A percentile compares a stretch with the other conserved stretches of the same genome.
Evolutionary conservation across 257 asterid genomes (phyloP).

Genomic region (Solanum phureja): DNA sequence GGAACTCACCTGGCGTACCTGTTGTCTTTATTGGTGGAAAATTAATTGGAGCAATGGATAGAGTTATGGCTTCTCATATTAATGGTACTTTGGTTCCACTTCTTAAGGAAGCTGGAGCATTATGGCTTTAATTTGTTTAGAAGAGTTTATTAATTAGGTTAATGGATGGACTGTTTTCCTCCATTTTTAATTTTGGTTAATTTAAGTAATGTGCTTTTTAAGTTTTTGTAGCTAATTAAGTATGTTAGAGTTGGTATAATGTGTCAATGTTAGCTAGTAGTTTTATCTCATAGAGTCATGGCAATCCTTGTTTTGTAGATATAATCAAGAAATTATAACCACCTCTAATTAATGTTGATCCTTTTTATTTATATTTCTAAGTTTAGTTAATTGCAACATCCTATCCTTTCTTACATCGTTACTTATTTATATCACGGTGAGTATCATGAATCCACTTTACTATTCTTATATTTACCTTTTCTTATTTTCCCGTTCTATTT

Average conservation of each 20-base stretch:
- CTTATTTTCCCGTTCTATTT: no score
- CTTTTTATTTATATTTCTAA: no score
- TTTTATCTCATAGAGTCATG: background rate
- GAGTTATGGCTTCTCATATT: slow-evolving; percentile 41
- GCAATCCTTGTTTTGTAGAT: background rate
- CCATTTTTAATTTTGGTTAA: background rate
- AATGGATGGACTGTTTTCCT: background rate
- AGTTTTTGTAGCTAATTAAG: background rate
- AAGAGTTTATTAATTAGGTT: background rate
- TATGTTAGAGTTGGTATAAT: background rate
- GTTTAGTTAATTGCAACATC: no score
- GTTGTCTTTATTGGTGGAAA: slow-evolving; percentile 41
- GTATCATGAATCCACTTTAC: no score
- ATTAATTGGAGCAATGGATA: slow-evolving; percentile 35
- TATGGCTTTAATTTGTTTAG: slow-evolving; percentile 21
- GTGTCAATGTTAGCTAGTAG: background rate
- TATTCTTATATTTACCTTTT: no score
- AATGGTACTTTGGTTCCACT: slow-evolving; percentile 34
- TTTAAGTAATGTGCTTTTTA: background rate
- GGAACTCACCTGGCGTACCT: slow-evolving; percentile 26
- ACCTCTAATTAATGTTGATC: background rate
- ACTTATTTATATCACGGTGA: no score
- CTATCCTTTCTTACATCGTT: no score
- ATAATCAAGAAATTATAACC: background rate
- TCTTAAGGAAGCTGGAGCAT: slow-evolving; percentile 39